Base-by-base conservation (phyloP, 2,329 filamentous ascomycete species). In the Cercospora sp. region DNA sequence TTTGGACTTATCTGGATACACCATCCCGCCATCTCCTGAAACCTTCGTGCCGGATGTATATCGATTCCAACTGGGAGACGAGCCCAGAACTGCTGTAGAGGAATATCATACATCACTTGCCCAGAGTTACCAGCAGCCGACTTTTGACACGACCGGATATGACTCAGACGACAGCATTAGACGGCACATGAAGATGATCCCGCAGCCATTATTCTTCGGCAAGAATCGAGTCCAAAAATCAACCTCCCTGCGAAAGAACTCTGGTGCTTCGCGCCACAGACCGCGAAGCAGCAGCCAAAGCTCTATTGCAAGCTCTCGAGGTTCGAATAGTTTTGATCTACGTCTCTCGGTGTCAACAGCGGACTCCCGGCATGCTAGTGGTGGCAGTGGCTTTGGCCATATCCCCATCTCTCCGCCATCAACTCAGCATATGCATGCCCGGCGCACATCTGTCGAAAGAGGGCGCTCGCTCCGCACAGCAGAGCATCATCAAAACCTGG, bases 401-500 rank as follows among this genome's bases (percentile, higher is more conserved):
- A 78, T 77, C 33, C 75, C 76, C 2, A 78, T 78, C 30, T 78
- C 77, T 16, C 76, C 77, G 59, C 76, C 76, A 1, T 31, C 51
- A 3, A 13, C 5, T 9, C 48, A 58, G 30, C 20, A 28, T 42
- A 4, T 45, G 20, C 18, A 64, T 18, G 20, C 10, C 2, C 51
- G 20, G n/a, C 30, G 33, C 28, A 30, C 13, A 12, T 20, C 40
- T 58, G 30, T 58, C 33, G 33, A 45, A 31, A 36, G 62, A 55
- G 36, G 62, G n/a, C 51, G 51, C 13, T 64, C 62, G 8, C 3
- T 36, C 3, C 60, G 53, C 12, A 20, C 28, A 16, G 45, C 13
- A 63, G 42, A 57, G 8, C 18, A 33, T 1, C 26, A 26, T 36
- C 65, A 31, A n/a, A 3, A 42, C 3, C 16, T n/a, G 2, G 31